Evolutionary conservation across 345 rosid genomes (phyloP).

Genomic region (Hypericum androsaemum): DNA sequence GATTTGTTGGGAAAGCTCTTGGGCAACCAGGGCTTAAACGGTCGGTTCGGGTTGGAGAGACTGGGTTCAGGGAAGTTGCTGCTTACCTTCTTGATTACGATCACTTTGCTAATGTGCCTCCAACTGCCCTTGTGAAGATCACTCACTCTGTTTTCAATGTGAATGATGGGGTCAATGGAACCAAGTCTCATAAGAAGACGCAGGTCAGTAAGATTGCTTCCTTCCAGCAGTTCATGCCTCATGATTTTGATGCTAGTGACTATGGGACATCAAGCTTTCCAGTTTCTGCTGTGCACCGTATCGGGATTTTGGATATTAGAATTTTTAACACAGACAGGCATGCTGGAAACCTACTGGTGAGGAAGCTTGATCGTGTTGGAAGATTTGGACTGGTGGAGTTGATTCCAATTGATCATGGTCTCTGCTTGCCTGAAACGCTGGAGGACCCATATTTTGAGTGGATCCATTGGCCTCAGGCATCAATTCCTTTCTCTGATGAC

Average conservation of each 20-base stretch:
- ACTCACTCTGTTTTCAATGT: slow-evolving; percentile 87
- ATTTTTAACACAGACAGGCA: slow-evolving; percentile 95
- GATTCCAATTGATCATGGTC: slow-evolving; percentile 96
- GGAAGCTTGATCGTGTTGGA: slow-evolving; percentile 61
- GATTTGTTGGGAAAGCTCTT: slow-evolving; percentile 93
- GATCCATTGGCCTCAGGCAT: slow-evolving; percentile 99
- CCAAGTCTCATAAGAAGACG: slow-evolving; percentile 48
- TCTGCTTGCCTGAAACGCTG: slow-evolving; percentile 87
- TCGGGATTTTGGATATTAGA: slow-evolving; percentile 82
- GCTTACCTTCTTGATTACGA: slow-evolving; percentile 87
- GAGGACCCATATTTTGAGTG: slow-evolving; percentile 99
- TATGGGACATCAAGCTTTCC: slow-evolving; percentile 97
- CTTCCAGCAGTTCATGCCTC: slow-evolving; percentile 80
- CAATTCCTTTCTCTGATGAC: slow-evolving; percentile 94
- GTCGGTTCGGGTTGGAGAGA: slow-evolving; percentile 95
- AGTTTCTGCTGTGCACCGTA: slow-evolving; percentile 78
- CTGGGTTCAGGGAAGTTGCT: slow-evolving; percentile 94
- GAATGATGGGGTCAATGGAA: slow-evolving; percentile 69
- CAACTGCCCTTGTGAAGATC: slow-evolving; percentile 91
- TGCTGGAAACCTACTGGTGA: slow-evolving; percentile 88
- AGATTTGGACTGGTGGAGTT: slow-evolving; percentile 78
- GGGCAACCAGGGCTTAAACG: slow-evolving; percentile 95
- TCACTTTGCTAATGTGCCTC: slow-evolving; percentile 85
- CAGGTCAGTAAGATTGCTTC: slow-evolving; percentile 93
- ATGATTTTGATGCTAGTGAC: slow-evolving; percentile 95